phyloP scores from a whole-genome alignment of 306 rosid species.

The Prunus armeniaca region DNA sequence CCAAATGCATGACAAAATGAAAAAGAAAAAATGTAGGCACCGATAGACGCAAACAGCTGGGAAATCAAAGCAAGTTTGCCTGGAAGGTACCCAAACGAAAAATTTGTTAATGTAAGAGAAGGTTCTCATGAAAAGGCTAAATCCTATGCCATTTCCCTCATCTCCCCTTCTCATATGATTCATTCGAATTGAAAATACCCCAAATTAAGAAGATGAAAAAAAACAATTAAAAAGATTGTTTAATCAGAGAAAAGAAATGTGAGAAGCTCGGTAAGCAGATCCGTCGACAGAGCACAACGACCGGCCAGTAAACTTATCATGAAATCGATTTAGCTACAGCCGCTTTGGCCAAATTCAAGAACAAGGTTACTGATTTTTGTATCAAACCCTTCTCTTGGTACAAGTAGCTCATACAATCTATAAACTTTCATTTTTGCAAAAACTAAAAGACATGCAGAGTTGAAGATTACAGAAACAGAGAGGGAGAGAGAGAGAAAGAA shows the following conservation, averaged over 20 bases:
- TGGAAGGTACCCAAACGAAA: constrained; percentile 46
- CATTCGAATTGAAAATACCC: neutral
- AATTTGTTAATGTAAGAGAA: constrained; percentile 43
- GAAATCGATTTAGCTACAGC: constrained; percentile 61
- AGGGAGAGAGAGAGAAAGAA: neutral
- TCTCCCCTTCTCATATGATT: constrained; percentile 54
- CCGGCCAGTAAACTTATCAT: constrained; percentile 79
- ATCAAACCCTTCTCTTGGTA: constrained; percentile 72
- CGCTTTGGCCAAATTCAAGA: constrained; percentile 87
- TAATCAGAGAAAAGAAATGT: constrained; percentile 17
- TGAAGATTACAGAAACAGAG: neutral
- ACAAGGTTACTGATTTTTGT: constrained; percentile 29
- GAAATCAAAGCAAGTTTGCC: constrained; percentile 44
- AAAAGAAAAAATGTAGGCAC: constrained; percentile 31
- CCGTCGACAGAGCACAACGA: constrained; percentile 65
- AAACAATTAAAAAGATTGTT: neutral
- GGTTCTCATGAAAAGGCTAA: constrained; percentile 56
- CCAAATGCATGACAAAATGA: neutral
- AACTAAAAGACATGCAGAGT: neutral
- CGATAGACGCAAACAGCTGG: constrained; percentile 52
- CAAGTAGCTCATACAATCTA: constrained; percentile 48
- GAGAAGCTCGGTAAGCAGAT: constrained; percentile 96
- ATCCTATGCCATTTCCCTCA: constrained; percentile 47
- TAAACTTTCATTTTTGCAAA: too few relatives aligned
- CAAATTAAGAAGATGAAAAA: neutral